A percentile compares a stretch with the other conserved stretches of the same genome.
Conservation (phyloP, 2,329 filamentous ascomycete genomes). For the Pestalotiopsis sp. region DNA sequence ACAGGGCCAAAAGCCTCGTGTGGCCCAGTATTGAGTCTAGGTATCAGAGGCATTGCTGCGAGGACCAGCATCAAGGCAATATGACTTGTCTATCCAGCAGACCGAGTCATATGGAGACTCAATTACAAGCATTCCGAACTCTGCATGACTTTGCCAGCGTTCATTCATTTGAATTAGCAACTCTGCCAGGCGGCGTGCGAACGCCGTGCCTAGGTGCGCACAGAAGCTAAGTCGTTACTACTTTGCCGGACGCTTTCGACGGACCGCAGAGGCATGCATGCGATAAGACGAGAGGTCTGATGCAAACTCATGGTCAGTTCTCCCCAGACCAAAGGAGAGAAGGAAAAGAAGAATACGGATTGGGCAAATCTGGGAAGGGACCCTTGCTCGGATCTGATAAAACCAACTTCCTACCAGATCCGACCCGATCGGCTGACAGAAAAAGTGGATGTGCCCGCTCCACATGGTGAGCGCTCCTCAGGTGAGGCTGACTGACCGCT, state of each 20-base stretch:
- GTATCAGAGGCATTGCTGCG: neutral
- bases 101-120: neutral
- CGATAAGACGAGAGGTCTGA: neutral
- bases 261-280: neutral
- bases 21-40: too few species aligned
- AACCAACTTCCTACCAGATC: conserved; percentile 8
- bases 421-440: conserved; percentile 6
- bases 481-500: conserved; percentile 11
- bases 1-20: too few species aligned
- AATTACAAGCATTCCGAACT: neutral
- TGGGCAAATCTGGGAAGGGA: neutral
- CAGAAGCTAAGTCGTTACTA: neutral
- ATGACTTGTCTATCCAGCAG: neutral
- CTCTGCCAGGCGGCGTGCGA: neutral
- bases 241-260: neutral
- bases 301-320: neutral
- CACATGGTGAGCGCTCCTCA: neutral
- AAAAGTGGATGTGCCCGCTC: neutral
- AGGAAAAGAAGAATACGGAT: neutral
- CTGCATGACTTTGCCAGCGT: neutral
- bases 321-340: neutral
- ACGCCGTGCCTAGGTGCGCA: neutral
- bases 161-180: neutral
- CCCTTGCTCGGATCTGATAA: conserved; percentile 8
- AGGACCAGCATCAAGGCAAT: neutral